A percentile compares a stretch with the other conserved stretches of the same genome.
phyloP scores from a whole-genome alignment of 345 rosid species.

The Hypericum androsaemum region DNA sequence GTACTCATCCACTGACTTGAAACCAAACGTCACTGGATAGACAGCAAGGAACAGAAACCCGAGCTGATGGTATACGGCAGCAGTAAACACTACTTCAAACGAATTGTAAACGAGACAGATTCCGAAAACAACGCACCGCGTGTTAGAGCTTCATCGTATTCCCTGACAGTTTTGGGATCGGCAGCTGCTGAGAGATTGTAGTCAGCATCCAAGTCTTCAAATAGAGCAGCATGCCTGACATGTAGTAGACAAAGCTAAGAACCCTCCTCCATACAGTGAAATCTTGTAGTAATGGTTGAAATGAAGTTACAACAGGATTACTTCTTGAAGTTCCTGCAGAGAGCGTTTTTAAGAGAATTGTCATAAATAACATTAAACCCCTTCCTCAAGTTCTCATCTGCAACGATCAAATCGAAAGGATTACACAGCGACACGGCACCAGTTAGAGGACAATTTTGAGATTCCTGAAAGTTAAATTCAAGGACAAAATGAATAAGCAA shows the following conservation, averaged over 20 bases:
- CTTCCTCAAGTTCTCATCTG: conserved; percentile 87
- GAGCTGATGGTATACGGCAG: conserved; percentile 4
- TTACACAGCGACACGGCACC: conserved; percentile 89
- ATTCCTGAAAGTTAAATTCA: conserved; percentile 41
- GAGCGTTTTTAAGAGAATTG: conserved; percentile 62
- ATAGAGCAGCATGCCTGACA: conserved; percentile 69
- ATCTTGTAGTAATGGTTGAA: conserved; percentile 4
- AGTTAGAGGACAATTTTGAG: conserved; percentile 49
- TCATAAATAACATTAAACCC: conserved; percentile 84
- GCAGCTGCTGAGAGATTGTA: conserved; percentile 57
- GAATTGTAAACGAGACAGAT: background rate
- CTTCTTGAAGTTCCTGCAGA: conserved; percentile 56
- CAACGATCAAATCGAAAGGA: conserved; percentile 84
- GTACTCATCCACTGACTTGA: conserved; percentile 84
- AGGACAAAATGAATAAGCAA: conserved; percentile 6
- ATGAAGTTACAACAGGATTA: conserved; percentile 21
- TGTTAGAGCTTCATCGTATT: conserved; percentile 74
- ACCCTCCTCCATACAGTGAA: background rate
- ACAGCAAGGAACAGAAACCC: background rate
- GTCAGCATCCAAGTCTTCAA: conserved; percentile 79
- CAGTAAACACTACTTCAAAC: background rate
- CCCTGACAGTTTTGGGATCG: conserved; percentile 69
- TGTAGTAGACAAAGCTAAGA: conserved; percentile 8
- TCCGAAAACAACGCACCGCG: conserved; percentile 35
- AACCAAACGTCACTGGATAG: conserved; percentile 77